These are phyloP conservation scores for Penicillium sp. DNA, from an alignment of 2,329 filamentous ascomycete genomes.

Conservation along the genomic window DNA sequence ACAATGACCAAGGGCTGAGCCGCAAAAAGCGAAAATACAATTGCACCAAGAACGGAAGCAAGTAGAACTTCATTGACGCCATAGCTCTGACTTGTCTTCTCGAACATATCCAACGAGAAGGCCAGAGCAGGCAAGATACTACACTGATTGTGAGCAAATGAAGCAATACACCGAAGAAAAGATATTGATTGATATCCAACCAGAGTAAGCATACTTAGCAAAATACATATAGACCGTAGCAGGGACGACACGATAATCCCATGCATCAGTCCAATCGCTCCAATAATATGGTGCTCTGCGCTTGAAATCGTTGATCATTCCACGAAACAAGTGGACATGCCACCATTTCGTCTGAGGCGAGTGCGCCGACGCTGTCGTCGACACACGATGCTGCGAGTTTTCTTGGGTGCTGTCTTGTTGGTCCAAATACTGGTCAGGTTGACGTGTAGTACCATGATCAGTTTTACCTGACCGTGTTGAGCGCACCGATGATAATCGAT, in stretches of 20 bases:
- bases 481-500: constrained; percentile 22
- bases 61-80: constrained; percentile 91
- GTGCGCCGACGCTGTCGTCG: constrained; percentile 14
- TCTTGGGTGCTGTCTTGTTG: constrained; percentile 6
- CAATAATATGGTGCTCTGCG: constrained; percentile 73
- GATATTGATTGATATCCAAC: neutral
- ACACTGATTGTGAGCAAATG: constrained; percentile 14
- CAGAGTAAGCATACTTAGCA: constrained; percentile 66
- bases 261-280: constrained; percentile 83
- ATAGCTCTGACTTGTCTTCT: constrained; percentile 78
- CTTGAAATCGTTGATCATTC: constrained; percentile 76
- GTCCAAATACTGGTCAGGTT: constrained; percentile 11
- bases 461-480: constrained; percentile 21
- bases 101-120: constrained; percentile 92
- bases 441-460: constrained; percentile 11
- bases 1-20: constrained; percentile 88
- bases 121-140: constrained; percentile 85
- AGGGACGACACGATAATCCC: constrained; percentile 85
- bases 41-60: constrained; percentile 75
- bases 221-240: constrained; percentile 94
- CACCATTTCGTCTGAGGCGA: constrained; percentile 59
- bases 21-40: constrained; percentile 76
- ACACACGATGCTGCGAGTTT: constrained; percentile 10
- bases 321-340: constrained; percentile 71
- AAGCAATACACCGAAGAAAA: neutral